Base-by-base conservation (phyloP, 106 monocot species). In the Platanthera zijinensis region DNA sequence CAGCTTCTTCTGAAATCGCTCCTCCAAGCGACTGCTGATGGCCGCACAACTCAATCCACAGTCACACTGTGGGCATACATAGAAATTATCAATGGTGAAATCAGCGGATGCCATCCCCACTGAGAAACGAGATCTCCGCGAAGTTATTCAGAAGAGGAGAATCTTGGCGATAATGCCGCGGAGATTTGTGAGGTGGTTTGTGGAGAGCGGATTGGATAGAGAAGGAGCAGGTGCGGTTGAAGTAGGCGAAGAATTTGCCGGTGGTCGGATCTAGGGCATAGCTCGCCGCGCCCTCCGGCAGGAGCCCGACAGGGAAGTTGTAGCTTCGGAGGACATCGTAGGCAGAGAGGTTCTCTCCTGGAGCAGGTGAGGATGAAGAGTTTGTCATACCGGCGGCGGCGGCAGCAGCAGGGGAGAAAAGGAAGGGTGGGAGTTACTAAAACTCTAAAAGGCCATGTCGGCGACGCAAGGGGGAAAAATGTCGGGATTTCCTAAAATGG, bases 101-200 rank as follows among this genome's bases (percentile, higher is more conserved):
- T 74, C 75, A 3, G 80, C 85, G 47, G 83, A 83, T 28, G 66
- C 75, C 25, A 88, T 88, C 50, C 88, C 88, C 1, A 88, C 88
- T 13, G 82, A 88, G 75, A 88, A 83, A 10, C 78, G 51, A 88
- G 78, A 88, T 83, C 59, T 88, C 85, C 62, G 76, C 32, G 46
- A 85, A 83, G 56, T 79, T 85, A 88, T 6, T 85, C 88, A 88
- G 52, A 85, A 30, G 3, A 88, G n/a, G 1, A 88, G 71, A 1
- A 88, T 48, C 83, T 88, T 85, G 48, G 85, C 85, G 72, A 80
- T 83, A 66, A 88, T 76, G 28, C 88, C 88, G 22, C 56, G 71
- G 56, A 88, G 85, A 7, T 75, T 28, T 30, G n/a, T 46, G 53
- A 88, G 80, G 3, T 22, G 77, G 74, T 63, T 52, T 4, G 28